Evolutionary conservation across 805 yeast species (phyloP).

Genomic region (Kurtzmaniella fragi): DNA sequence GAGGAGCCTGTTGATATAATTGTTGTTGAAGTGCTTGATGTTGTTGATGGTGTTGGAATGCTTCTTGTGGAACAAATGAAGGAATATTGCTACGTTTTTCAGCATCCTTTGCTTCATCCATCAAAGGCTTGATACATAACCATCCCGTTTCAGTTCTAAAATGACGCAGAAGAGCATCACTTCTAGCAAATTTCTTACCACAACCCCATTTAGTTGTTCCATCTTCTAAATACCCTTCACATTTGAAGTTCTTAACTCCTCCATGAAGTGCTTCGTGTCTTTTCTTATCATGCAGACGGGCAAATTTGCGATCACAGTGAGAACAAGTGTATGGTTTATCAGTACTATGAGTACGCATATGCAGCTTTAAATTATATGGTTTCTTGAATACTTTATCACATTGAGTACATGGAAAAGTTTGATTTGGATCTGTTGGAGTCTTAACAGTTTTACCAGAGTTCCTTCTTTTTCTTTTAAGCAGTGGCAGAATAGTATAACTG

Average conservation of each 20-base stretch:
- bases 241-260: slow-evolving; percentile 64
- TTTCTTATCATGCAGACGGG: slow-evolving; percentile 71
- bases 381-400: slow-evolving; percentile 45
- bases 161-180: slow-evolving; percentile 74
- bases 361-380: slow-evolving; percentile 47
- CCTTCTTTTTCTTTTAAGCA: slow-evolving; percentile 23
- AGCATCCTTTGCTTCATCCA: slow-evolving; percentile 48
- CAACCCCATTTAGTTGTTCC: slow-evolving; percentile 69
- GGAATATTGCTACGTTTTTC: slow-evolving; percentile 11
- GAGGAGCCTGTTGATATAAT: neutral
- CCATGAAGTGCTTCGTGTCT: slow-evolving; percentile 74
- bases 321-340: slow-evolving; percentile 68
- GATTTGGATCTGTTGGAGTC: neutral
- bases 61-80: too few relatives aligned
- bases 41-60: neutral
- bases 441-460: slow-evolving; percentile 8
- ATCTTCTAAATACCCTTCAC: slow-evolving; percentile 57
- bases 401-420: slow-evolving; percentile 31
- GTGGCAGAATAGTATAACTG: slow-evolving; percentile 27
- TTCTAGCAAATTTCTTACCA: slow-evolving; percentile 66
- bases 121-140: slow-evolving; percentile 59
- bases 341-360: slow-evolving; percentile 51
- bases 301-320: slow-evolving; percentile 63
- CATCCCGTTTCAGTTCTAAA: slow-evolving; percentile 74
- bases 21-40: neutral